phyloP scores from a whole-genome alignment of 148 eudicot species.

The Diospyros kaki region DNA sequence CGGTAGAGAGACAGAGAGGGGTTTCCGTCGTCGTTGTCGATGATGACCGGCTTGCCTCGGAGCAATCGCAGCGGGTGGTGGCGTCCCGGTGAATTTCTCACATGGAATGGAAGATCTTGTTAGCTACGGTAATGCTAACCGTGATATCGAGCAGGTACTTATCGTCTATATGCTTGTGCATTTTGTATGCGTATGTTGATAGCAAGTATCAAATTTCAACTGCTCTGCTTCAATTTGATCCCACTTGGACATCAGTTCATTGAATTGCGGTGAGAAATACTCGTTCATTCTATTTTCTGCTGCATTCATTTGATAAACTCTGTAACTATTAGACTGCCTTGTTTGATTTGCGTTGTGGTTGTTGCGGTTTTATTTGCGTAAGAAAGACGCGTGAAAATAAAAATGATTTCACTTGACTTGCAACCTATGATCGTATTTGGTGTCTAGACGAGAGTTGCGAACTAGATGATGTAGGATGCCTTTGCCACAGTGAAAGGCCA shows the following conservation, averaged over 20 bases:
- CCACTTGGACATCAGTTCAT: background rate
- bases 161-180: background rate
- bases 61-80: slow-evolving; percentile 41
- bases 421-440: background rate
- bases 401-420: background rate
- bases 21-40: slow-evolving; percentile 44
- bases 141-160: slow-evolving; percentile 77
- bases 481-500: background rate
- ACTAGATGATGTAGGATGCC: background rate
- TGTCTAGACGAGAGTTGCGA: too few relatives aligned
- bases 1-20: slow-evolving; percentile 1
- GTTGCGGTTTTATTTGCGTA: background rate
- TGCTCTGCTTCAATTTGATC: background rate
- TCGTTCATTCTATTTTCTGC: background rate
- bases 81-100: slow-evolving; percentile 41
- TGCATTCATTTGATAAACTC: background rate
- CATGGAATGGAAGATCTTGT: slow-evolving; percentile 98
- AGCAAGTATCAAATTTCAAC: background rate
- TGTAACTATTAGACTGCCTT: background rate
- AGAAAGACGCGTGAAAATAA: background rate
- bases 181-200: background rate
- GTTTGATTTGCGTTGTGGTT: background rate
- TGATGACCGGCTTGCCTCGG: slow-evolving; percentile 61
- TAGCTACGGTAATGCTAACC: slow-evolving; percentile 50
- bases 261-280: background rate